Evolutionary conservation across 1,284 basidiomycete species (phyloP).

Genomic region (Ustilago hordei): DNA sequence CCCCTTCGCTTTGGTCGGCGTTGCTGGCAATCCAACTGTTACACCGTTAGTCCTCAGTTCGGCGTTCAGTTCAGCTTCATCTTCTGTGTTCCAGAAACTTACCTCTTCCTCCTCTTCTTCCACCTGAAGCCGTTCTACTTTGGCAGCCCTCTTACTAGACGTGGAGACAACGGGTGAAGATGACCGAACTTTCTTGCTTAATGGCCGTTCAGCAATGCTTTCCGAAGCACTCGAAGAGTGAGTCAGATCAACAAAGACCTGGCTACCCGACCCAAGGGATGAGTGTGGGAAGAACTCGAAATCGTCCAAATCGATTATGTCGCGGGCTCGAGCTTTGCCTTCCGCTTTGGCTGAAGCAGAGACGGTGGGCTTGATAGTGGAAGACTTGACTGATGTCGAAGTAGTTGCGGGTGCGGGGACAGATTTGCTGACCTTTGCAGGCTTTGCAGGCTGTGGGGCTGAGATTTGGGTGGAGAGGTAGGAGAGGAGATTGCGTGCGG

Average conservation of each 20-base stretch:
- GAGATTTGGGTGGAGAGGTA: constrained; percentile 15
- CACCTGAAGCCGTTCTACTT: not conserved
- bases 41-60: not conserved
- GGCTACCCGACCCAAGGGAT: not conserved
- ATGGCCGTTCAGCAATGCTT: not conserved
- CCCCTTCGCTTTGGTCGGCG: too few relatives aligned
- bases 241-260: constrained; percentile 23
- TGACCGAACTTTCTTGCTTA: constrained; percentile 3
- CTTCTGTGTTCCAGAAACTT: not conserved
- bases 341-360: constrained; percentile 4
- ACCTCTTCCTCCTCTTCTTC: not conserved
- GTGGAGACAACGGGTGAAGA: not conserved
- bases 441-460: not conserved
- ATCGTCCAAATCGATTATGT: constrained; percentile 4
- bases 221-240: constrained; percentile 16
- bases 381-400: not conserved
- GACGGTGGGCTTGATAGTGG: not conserved
- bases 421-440: not conserved
- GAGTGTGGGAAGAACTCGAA: constrained; percentile 1
- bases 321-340: constrained; percentile 11
- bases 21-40: not conserved
- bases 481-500: constrained; percentile 19
- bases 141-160: not conserved
- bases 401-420: not conserved
- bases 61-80: not conserved